Percentiles rank a stretch among this genome's conserved stretches.
Conservation (phyloP, 1,284 basidiomycete species). For the Ustilago vetiveriae region DNA sequence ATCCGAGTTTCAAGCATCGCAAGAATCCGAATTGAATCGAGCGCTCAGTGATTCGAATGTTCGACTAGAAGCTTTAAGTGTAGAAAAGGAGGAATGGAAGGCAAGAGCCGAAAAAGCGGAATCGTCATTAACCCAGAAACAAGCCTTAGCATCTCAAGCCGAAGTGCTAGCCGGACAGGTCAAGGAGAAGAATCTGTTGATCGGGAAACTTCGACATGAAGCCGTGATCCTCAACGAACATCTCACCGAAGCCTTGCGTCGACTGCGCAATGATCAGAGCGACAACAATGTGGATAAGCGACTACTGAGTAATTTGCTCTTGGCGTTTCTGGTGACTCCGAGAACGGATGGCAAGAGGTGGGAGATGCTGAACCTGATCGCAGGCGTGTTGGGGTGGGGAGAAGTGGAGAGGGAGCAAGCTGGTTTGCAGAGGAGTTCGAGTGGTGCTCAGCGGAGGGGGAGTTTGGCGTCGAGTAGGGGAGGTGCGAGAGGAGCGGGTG, state of each 20-base stretch:
- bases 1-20: slow-evolving; percentile 87
- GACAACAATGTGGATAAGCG: slow-evolving; percentile 89
- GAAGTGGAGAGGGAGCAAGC: slow-evolving; percentile 90
- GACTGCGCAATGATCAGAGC: slow-evolving; percentile 83
- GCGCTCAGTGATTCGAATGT: slow-evolving; percentile 83
- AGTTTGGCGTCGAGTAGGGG: not conserved
- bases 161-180: slow-evolving; percentile 75
- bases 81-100: too few species aligned
- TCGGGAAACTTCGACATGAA: slow-evolving; percentile 93
- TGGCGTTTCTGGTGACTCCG: slow-evolving; percentile 90
- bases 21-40: slow-evolving; percentile 73
- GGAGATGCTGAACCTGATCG: slow-evolving; percentile 90
- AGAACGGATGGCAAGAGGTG: slow-evolving; percentile 92
- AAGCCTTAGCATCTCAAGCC: slow-evolving; percentile 1
- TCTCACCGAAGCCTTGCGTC: slow-evolving; percentile 92
- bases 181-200: slow-evolving; percentile 90
- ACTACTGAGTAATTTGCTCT: slow-evolving; percentile 90
- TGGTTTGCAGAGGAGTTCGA: slow-evolving; percentile 74
- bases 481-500: not conserved
- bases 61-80: too few species aligned
- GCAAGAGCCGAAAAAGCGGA: slow-evolving; percentile 87
- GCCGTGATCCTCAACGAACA: slow-evolving; percentile 87
- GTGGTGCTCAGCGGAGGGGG: not conserved
- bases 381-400: slow-evolving; percentile 88
- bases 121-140: slow-evolving; percentile 31